These are phyloP conservation scores for Kurtzmaniella quercitrusa DNA, from an alignment of 1,139 yeast genomes.

Conservation along the genomic window DNA sequence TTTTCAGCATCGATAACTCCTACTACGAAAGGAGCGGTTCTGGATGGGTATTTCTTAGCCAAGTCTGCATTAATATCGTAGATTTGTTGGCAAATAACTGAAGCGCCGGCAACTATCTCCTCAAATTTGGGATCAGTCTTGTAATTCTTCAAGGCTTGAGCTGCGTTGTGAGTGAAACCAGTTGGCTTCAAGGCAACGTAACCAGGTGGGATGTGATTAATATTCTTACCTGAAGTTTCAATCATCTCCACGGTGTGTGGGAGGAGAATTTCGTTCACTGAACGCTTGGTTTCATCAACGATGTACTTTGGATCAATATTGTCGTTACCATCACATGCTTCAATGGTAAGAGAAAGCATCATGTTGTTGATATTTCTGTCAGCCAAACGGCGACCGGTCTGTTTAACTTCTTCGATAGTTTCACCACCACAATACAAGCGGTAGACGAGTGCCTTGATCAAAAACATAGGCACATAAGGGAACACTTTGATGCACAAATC, in stretches of 20 bases:
- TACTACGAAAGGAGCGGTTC: conserved; percentile 78
- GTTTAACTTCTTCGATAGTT: conserved; percentile 60
- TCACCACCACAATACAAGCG: conserved; percentile 93
- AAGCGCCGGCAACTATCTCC: conserved; percentile 61
- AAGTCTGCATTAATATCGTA: conserved; percentile 52
- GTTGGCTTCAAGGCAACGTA: conserved; percentile 93
- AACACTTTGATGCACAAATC: conserved; percentile 60
- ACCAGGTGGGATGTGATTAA: conserved; percentile 71
- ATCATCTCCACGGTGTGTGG: conserved; percentile 63
- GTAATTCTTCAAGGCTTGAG: conserved; percentile 65
- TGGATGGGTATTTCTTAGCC: conserved; percentile 51
- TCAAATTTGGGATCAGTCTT: conserved; percentile 50
- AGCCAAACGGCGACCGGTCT: conserved; percentile 64
- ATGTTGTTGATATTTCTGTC: conserved; percentile 81
- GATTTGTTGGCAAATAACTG: conserved; percentile 51
- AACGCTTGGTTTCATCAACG: conserved; percentile 61
- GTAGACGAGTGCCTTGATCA: conserved; percentile 72
- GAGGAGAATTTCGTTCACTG: conserved; percentile 65
- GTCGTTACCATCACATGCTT: conserved; percentile 78
- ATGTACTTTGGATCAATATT: conserved; percentile 62
- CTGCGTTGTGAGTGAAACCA: conserved; percentile 77
- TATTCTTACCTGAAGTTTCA: conserved; percentile 36
- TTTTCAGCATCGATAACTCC: conserved; percentile 94
- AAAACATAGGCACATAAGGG: conserved; percentile 69
- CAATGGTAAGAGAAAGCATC: conserved; percentile 93